phyloP scores from a whole-genome alignment of 2,329 filamentous ascomycete genomes.

The Cordyceps cicadae region DNA sequence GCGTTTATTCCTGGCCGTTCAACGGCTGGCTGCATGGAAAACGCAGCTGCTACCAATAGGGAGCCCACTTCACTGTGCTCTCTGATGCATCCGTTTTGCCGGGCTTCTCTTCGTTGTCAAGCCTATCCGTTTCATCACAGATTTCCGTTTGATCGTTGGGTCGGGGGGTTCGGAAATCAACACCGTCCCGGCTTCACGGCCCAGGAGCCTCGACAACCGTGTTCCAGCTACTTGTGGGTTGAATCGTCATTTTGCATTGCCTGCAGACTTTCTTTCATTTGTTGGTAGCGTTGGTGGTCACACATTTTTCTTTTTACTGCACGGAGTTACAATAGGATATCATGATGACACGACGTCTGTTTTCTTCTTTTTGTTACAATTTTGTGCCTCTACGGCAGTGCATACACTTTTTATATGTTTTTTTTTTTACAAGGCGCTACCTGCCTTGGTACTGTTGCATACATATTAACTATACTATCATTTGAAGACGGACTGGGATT shows the following conservation, averaged over 20 bases:
- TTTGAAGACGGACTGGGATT: neutral
- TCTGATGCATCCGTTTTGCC: too few species aligned
- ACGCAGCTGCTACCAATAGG: neutral
- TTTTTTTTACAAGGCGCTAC: neutral
- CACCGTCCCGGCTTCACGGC: too few species aligned
- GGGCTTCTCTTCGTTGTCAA: too few species aligned
- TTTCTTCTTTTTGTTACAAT: neutral
- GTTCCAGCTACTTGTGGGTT: neutral
- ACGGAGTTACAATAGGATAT: neutral
- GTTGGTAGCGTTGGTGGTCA: neutral
- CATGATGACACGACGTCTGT: conserved; percentile 1
- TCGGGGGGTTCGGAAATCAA: too few species aligned
- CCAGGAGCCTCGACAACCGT: neutral
- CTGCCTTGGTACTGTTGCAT: conserved; percentile 1
- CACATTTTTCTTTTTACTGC: neutral
- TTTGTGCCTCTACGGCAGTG: neutral
- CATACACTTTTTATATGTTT: neutral
- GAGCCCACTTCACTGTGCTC: neutral
- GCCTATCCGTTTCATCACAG: too few species aligned
- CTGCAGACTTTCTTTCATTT: neutral
- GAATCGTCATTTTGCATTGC: neutral
- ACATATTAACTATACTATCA: neutral
- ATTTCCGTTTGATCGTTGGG: too few species aligned
- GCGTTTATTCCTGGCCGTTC: neutral
- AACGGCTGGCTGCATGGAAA: neutral